Evolutionary conservation across 805 yeast species (phyloP).

Genomic region (Saccharomyces jurei): DNA sequence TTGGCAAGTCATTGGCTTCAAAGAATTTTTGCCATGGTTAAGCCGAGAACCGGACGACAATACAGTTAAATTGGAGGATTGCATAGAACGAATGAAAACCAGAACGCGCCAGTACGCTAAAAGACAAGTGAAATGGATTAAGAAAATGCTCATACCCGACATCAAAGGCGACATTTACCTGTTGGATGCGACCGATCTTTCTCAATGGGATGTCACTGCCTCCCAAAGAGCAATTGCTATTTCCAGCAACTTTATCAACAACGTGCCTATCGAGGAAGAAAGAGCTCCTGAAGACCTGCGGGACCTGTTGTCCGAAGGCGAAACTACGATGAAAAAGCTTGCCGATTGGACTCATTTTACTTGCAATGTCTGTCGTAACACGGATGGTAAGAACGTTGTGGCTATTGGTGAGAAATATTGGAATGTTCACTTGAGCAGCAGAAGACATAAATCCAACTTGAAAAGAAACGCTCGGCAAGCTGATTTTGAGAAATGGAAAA

Average conservation of each 20-base stretch:
- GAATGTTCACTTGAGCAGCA: constrained; percentile 57
- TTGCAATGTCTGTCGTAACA: constrained; percentile 60
- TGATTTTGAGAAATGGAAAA: constrained; percentile 43
- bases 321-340: constrained; percentile 2
- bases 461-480: constrained; percentile 42
- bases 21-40: constrained; percentile 76
- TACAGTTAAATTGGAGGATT: constrained; percentile 31
- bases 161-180: constrained; percentile 54
- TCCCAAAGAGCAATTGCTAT: constrained; percentile 46
- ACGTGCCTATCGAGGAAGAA: constrained; percentile 7
- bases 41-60: constrained; percentile 12
- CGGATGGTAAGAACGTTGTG: constrained; percentile 46
- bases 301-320: constrained; percentile 18
- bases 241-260: constrained; percentile 34
- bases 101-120: constrained; percentile 82
- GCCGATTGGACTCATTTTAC: constrained; percentile 55
- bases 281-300: constrained; percentile 36
- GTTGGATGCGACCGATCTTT: constrained; percentile 69
- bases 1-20: constrained; percentile 93
- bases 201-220: constrained; percentile 53
- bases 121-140: constrained; percentile 86
- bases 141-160: constrained; percentile 58
- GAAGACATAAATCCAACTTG: constrained; percentile 54
- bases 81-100: constrained; percentile 70
- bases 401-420: constrained; percentile 70